phyloP scores from a whole-genome alignment of 495 filamentous ascomycete species.

The Jackrogersella multiformis region DNA sequence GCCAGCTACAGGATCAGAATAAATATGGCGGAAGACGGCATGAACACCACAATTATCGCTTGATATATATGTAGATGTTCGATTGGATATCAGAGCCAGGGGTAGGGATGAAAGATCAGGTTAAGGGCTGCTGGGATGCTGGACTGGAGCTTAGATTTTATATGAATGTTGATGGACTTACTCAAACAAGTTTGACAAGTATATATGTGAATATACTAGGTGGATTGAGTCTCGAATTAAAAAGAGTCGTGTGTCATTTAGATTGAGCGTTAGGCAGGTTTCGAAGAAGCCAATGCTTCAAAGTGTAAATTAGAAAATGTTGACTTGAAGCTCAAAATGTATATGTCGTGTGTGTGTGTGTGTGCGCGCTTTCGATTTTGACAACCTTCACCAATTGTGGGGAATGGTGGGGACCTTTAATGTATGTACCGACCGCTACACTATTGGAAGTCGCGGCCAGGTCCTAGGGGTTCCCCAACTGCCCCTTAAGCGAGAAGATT shows the following conservation, averaged over 20 bases:
- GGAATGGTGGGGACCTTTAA: slow-evolving; percentile 31
- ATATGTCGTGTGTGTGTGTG: slow-evolving; percentile 41
- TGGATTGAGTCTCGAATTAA: not conserved
- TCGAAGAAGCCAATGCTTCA: slow-evolving; percentile 21
- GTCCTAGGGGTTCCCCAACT: slow-evolving; percentile 8
- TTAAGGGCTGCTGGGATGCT: slow-evolving; percentile 2
- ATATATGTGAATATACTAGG: not conserved
- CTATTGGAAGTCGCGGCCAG: slow-evolving; percentile 8
- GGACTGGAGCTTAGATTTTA: not conserved
- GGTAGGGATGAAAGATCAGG: not conserved
- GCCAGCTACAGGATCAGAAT: slow-evolving; percentile 15
- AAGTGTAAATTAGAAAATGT: slow-evolving; percentile 23
- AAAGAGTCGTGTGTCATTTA: slow-evolving; percentile 22
- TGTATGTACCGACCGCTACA: too few species aligned
- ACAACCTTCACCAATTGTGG: slow-evolving; percentile 49
- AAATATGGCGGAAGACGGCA: slow-evolving; percentile 10
- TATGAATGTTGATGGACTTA: slow-evolving; percentile 22
- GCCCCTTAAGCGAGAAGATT: slow-evolving; percentile 26
- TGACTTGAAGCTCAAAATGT: slow-evolving; percentile 35
- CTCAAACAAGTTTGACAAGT: slow-evolving; percentile 5
- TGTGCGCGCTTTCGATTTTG: slow-evolving; percentile 45
- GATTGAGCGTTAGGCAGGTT: slow-evolving; percentile 2
- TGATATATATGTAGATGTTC: not conserved
- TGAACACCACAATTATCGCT: slow-evolving; percentile 10
- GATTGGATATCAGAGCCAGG: slow-evolving; percentile 11